Percentiles rank a stretch among this genome's conserved stretches.
Evolutionary conservation across 2,329 filamentous ascomycete genomes (phyloP).

Genomic region (Diaporthe vaccinii): DNA sequence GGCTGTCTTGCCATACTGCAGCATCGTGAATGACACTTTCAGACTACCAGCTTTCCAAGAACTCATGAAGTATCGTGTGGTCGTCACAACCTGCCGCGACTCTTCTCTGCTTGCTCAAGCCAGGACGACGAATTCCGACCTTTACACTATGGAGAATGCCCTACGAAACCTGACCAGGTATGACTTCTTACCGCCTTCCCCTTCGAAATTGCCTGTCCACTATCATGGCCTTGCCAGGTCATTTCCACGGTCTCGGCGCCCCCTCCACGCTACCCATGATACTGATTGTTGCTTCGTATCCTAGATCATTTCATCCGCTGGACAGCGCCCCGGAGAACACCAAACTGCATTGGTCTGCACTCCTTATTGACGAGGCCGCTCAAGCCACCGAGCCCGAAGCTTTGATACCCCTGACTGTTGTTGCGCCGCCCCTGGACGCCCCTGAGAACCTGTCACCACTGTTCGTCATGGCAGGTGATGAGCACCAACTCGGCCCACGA

Average conservation of each 20-base stretch:
- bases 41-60: slow-evolving; percentile 40
- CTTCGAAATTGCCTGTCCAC: background rate
- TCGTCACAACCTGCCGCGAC: slow-evolving; percentile 46
- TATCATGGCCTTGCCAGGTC: background rate
- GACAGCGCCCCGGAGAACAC: slow-evolving; percentile 9
- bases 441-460: slow-evolving; percentile 40
- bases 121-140: slow-evolving; percentile 45
- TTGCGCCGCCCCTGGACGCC: slow-evolving; percentile 41
- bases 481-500: slow-evolving; percentile 45
- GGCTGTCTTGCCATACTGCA: slow-evolving; percentile 44
- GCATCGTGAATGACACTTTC: slow-evolving; percentile 39
- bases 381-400: slow-evolving; percentile 46
- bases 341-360: slow-evolving; percentile 44
- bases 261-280: background rate
- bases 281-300: background rate
- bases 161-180: slow-evolving; percentile 32
- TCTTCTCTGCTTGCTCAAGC: slow-evolving; percentile 43
- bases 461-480: slow-evolving; percentile 47
- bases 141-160: slow-evolving; percentile 40
- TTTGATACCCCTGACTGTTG: slow-evolving; percentile 43
- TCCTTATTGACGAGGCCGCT: slow-evolving; percentile 47
- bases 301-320: slow-evolving; percentile 39
- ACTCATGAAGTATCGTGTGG: slow-evolving; percentile 43
- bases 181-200: background rate
- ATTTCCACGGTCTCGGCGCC: background rate